These are phyloP conservation scores for Terfezia boudieri DNA, from an alignment of 495 filamentous ascomycete species.

Conservation along the genomic window DNA sequence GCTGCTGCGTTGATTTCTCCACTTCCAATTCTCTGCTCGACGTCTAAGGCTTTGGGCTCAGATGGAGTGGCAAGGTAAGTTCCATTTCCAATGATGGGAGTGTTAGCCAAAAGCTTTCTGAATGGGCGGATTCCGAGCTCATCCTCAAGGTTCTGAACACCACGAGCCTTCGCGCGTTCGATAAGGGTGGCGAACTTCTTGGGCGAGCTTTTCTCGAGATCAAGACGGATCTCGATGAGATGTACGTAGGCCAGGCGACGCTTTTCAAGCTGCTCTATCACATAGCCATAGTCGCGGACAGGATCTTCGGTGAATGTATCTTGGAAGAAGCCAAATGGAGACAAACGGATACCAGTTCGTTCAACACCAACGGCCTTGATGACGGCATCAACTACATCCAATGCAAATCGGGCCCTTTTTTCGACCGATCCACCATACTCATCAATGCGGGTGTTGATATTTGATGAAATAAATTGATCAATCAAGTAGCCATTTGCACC, in stretches of 20 bases:
- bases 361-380: conserved; percentile 40
- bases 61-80: conserved; percentile 21
- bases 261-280: conserved; percentile 30
- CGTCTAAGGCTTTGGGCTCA: conserved; percentile 19
- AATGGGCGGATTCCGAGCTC: conserved; percentile 31
- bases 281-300: conserved; percentile 36
- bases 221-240: conserved; percentile 31
- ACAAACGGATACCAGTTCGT: conserved; percentile 37
- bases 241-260: conserved; percentile 45
- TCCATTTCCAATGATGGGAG: conserved; percentile 40
- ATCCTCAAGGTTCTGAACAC: conserved; percentile 20
- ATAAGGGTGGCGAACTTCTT: conserved; percentile 19
- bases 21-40: conserved; percentile 32
- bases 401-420: conserved; percentile 39
- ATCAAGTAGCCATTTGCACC: conserved; percentile 53
- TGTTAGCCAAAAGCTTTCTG: conserved; percentile 27
- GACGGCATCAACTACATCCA: conserved; percentile 44
- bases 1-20: conserved; percentile 30
- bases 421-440: conserved; percentile 49
- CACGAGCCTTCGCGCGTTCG: conserved; percentile 20
- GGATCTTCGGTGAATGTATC: conserved; percentile 37
- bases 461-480: conserved; percentile 50
- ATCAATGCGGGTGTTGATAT: conserved; percentile 40
- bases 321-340: conserved; percentile 43
- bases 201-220: conserved; percentile 18